Conservation (phyloP, 176 grass and related monocot genomes). For the Elaeis guineensis region DNA sequence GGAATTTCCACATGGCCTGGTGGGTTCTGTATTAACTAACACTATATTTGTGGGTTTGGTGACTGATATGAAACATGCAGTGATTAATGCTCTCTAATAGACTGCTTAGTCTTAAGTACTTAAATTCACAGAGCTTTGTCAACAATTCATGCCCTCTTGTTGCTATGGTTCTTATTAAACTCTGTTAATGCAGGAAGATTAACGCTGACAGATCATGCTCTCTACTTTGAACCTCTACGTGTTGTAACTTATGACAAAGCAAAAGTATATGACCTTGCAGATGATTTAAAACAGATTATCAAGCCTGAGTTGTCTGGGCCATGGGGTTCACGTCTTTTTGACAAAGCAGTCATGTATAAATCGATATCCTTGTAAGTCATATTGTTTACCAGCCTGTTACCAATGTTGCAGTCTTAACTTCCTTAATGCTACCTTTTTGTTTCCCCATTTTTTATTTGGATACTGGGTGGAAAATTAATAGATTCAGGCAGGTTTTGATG, state of each 20-base stretch:
- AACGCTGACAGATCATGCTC: slow-evolving; percentile 78
- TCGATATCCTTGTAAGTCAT: slow-evolving; percentile 70
- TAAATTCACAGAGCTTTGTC: too few species aligned
- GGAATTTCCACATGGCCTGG: slow-evolving; percentile 95
- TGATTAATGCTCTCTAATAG: background rate
- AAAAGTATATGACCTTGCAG: slow-evolving; percentile 91
- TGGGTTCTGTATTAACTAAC: slow-evolving; percentile 27
- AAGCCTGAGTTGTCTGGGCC: slow-evolving; percentile 95
- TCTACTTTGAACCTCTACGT: slow-evolving; percentile 89
- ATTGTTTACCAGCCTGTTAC: background rate
- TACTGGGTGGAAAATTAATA: too few species aligned
- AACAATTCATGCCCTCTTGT: too few species aligned
- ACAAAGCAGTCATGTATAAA: slow-evolving; percentile 99
- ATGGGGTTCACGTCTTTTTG: slow-evolving; percentile 97
- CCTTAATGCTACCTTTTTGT: too few species aligned
- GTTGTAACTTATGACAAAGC: slow-evolving; percentile 85
- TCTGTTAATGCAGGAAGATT: slow-evolving; percentile 69
- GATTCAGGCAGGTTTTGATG: too few species aligned
- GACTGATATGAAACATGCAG: background rate
- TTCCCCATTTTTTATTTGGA: too few species aligned
- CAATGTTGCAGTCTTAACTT: slow-evolving; percentile 1
- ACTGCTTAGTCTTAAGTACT: background rate
- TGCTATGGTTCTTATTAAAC: slow-evolving; percentile 5
- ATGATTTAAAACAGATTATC: slow-evolving; percentile 90
- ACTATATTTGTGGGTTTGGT: slow-evolving; percentile 14